phyloP scores from a whole-genome alignment of 805 yeast species.

The Kazachstania africana region DNA sequence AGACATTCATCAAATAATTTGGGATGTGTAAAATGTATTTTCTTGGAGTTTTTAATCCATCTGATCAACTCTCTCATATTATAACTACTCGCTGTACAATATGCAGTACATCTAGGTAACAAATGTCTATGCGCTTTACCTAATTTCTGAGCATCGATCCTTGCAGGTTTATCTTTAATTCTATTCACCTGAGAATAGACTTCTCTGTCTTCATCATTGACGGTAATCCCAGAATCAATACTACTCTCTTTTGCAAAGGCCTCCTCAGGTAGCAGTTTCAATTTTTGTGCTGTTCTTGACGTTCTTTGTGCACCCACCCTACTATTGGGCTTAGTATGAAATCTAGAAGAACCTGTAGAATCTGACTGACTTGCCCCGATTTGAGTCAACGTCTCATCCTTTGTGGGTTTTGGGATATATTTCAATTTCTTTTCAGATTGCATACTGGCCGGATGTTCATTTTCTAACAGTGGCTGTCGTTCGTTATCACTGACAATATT shows the following conservation, averaged over 20 bases:
- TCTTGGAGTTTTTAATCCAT: slow-evolving; percentile 72
- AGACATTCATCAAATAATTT: slow-evolving; percentile 89
- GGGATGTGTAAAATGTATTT: slow-evolving; percentile 68
- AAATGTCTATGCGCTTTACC: slow-evolving; percentile 67
- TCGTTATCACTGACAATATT: too few species aligned
- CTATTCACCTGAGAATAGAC: slow-evolving; percentile 77
- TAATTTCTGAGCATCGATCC: slow-evolving; percentile 86
- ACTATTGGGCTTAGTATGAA: background rate
- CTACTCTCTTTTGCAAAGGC: slow-evolving; percentile 17
- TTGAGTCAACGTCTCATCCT: too few species aligned
- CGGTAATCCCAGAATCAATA: too few species aligned
- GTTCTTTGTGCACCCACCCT: slow-evolving; percentile 54
- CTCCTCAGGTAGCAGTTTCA: slow-evolving; percentile 59
- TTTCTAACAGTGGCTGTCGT: too few species aligned
- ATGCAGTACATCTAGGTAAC: slow-evolving; percentile 89
- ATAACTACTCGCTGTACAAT: slow-evolving; percentile 90
- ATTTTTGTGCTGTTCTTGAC: slow-evolving; percentile 61
- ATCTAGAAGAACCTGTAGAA: slow-evolving; percentile 1
- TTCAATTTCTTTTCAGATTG: too few species aligned
- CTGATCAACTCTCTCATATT: slow-evolving; percentile 75
- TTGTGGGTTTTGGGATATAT: too few species aligned
- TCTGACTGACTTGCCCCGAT: too few species aligned
- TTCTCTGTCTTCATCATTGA: slow-evolving; percentile 28
- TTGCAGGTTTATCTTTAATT: slow-evolving; percentile 77
- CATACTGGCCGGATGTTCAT: too few species aligned